Percentiles rank a stretch among this genome's conserved stretches.
These are phyloP conservation scores for Plantago ovata DNA, from an alignment of 257 asterid species.

Conservation along the genomic window DNA sequence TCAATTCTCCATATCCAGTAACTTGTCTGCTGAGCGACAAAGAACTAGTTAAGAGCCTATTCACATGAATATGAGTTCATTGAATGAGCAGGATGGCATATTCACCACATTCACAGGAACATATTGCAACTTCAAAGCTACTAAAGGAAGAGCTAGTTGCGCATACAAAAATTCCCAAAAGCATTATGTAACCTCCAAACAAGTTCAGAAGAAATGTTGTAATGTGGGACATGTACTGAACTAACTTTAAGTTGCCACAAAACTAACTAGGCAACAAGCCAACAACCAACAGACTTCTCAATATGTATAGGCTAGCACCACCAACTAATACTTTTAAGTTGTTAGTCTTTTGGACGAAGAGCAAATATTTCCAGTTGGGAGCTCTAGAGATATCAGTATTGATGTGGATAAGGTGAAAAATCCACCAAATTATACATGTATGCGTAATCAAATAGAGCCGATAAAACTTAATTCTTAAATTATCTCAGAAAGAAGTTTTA, in stretches of 20 bases:
- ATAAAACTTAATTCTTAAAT: slow-evolving; percentile 2
- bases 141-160: too few relatives aligned
- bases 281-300: too few relatives aligned
- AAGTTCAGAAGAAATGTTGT: neutral
- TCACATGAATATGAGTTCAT: slow-evolving; percentile 4
- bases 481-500: slow-evolving; percentile 15
- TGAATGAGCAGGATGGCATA: slow-evolving; percentile 11
- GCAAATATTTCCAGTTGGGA: too few relatives aligned
- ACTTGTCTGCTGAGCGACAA: slow-evolving; percentile 40
- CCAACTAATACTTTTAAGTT: neutral
- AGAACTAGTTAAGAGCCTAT: slow-evolving; percentile 14
- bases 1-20: slow-evolving; percentile 77
- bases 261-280: too few relatives aligned
- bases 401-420: too few relatives aligned
- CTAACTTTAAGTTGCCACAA: neutral
- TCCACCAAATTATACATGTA: too few relatives aligned
- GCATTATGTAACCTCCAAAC: neutral
- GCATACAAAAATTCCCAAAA: too few relatives aligned
- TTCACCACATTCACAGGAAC: neutral
- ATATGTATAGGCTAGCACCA: too few relatives aligned
- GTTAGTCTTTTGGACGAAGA: neutral
- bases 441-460: slow-evolving; percentile 8
- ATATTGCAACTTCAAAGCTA: slow-evolving; percentile 6
- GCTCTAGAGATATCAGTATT: too few relatives aligned
- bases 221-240: neutral